A percentile compares a stretch with the other conserved stretches of the same genome.
Evolutionary conservation across 106 monocot genomes (phyloP).

Genomic region (Dendrobium nobile): DNA sequence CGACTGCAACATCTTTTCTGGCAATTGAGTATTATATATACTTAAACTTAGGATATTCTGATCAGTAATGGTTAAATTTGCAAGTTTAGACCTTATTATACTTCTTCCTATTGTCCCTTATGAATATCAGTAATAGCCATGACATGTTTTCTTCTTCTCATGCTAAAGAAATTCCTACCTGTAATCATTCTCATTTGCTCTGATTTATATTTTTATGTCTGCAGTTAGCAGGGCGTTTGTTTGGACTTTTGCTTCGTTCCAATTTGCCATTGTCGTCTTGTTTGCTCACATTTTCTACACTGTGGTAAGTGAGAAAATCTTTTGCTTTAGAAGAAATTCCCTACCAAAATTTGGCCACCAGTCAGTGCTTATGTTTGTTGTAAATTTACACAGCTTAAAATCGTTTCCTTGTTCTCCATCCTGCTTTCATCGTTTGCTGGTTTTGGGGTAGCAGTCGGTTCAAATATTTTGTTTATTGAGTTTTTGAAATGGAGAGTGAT

Average conservation of each 20-base stretch:
- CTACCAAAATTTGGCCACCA: not conserved
- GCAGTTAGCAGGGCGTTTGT: slow-evolving; percentile 72
- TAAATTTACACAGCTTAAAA: slow-evolving; percentile 43
- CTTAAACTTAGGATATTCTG: not conserved
- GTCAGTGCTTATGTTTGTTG: not conserved
- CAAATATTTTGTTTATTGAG: slow-evolving; percentile 66
- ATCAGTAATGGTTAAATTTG: not conserved
- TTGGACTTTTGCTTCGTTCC: slow-evolving; percentile 94
- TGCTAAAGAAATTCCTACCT: not conserved
- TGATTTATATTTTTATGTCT: not conserved
- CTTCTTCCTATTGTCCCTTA: no score
- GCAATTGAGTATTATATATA: not conserved
- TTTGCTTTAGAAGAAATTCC: not conserved
- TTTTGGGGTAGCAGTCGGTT: slow-evolving; percentile 81
- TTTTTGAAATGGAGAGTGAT: slow-evolving; percentile 70
- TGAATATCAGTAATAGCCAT: no score
- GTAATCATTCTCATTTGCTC: not conserved
- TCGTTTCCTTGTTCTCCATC: slow-evolving; percentile 60
- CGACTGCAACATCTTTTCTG: not conserved
- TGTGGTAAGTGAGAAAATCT: slow-evolving; percentile 38
- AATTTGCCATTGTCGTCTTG: slow-evolving; percentile 84
- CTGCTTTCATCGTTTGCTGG: slow-evolving; percentile 88
- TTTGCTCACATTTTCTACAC: slow-evolving; percentile 94
- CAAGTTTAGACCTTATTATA: not conserved
- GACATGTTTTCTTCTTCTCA: not conserved